Evolutionary conservation across 371 early-diverging fungal species (phyloP).

Genomic region (Circinella minor): DNA sequence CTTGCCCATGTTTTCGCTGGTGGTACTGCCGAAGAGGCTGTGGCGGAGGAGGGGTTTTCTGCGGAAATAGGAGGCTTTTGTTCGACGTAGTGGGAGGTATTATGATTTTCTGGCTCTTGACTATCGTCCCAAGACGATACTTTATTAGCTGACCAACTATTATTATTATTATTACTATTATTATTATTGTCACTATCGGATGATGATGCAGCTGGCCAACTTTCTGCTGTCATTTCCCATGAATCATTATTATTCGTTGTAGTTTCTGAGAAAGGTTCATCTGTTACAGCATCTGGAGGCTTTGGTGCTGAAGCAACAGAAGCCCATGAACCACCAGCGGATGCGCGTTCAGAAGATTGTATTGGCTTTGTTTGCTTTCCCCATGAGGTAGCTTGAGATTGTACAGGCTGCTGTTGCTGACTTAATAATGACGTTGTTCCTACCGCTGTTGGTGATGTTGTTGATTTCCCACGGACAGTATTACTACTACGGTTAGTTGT

Average conservation of each 20-base stretch:
- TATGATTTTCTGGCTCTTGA: not conserved
- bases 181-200: not conserved
- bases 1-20: conserved; percentile 76
- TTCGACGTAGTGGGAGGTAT: conserved; percentile 4
- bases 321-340: conserved; percentile 41
- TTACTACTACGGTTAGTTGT: conserved; percentile 12
- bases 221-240: conserved; percentile 27
- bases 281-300: conserved; percentile 4
- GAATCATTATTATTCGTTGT: conserved; percentile 11
- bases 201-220: conserved; percentile 17
- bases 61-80: conserved; percentile 14
- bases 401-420: conserved; percentile 12
- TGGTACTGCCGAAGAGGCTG: conserved; percentile 21
- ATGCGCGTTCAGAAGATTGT: conserved; percentile 21
- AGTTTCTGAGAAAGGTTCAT: not conserved
- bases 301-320: conserved; percentile 44
- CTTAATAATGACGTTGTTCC: too few species aligned
- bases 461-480: conserved; percentile 31
- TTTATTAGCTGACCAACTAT: conserved; percentile 8
- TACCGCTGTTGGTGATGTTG: conserved; percentile 6
- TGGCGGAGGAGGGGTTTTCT: conserved; percentile 10
- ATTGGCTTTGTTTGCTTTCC: conserved; percentile 22
- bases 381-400: conserved; percentile 25
- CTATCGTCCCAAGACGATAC: conserved; percentile 11
- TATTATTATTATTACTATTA: not conserved